Evolutionary conservation across 2,329 filamentous ascomycete genomes (phyloP), one percentile per base, ranked within the genome.

Genomic region (Chalara sp.): DNA sequence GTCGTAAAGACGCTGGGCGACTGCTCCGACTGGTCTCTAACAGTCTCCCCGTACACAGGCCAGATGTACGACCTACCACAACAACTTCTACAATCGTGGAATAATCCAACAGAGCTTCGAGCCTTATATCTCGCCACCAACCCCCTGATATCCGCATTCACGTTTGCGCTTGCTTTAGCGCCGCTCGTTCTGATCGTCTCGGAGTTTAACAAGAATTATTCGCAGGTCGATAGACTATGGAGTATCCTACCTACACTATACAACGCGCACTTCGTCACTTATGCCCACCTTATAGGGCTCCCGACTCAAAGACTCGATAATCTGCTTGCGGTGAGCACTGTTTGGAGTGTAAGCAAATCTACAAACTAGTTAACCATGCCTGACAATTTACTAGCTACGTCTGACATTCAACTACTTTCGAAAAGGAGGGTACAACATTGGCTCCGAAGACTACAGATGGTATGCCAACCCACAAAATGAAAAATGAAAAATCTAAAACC

Each of bases 391-490:
- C 21, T 58, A 90, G 87, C 66, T 72, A 52, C 86, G 93, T 8
- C 73, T 99, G 69, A 97, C 92, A 3, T 97, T 81, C 75, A 99
- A 99, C 71, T 99, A 96, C 72, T 96, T 87, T 84, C 86, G 93
- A 52, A 95, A 89, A 68, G 93, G 93, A 39, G 93, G 93, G 29
- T 99, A 99, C 67, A 73, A 77, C 12, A 76, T 91, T 56, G 92
- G 93, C 37, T 91, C 87, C 12, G 92, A 99, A 69, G 93, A 99
- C 68, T 99, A 99, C 68, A 81, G 93, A 70, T 99, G 93, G 83
- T 76, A 60, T 47, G 66, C 61, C 32, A 7, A 45, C 11, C 5
- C 48, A 39, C 11, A 28, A 8, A 6, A 43, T 40, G 42, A 11
- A 5, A 40, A 50, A 28, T 49, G 42, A 37, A 54, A 21, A 2